phyloP scores from a whole-genome alignment of 352 stramenopile species.

The Discostella stelligera region DNA sequence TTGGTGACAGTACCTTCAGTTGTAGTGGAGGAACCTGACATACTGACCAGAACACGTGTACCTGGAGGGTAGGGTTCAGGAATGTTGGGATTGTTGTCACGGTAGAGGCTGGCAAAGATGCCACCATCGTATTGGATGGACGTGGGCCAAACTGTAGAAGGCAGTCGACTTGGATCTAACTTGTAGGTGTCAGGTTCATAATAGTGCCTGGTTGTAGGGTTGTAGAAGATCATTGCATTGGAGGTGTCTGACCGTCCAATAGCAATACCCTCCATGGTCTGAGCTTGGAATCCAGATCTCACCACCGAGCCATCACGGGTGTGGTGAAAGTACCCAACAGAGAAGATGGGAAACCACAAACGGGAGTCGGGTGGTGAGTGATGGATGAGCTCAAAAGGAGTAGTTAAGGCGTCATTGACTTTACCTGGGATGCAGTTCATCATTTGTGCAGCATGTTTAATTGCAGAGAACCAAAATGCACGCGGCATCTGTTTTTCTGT shows the following conservation, averaged over 20 bases:
- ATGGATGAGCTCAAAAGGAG: conserved; percentile 4
- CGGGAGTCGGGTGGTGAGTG: background rate
- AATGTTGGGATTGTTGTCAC: background rate
- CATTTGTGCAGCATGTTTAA: background rate
- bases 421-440: background rate
- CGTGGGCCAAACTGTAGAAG: background rate
- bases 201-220: too few relatives aligned
- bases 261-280: too few relatives aligned
- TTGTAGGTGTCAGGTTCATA: background rate
- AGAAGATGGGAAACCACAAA: conserved; percentile 18
- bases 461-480: conserved; percentile 21
- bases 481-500: conserved; percentile 29
- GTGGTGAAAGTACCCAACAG: conserved; percentile 15
- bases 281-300: too few relatives aligned
- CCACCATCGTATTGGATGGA: conserved; percentile 9
- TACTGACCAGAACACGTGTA: background rate
- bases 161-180: too few relatives aligned
- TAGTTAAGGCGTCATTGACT: background rate
- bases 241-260: too few relatives aligned
- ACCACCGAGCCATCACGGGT: too few relatives aligned
- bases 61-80: conserved; percentile 6
- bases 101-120: background rate
- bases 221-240: too few relatives aligned
- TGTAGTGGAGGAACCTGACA: too few relatives aligned
- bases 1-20: too few relatives aligned